A percentile compares a stretch with the other conserved stretches of the same genome.
These are phyloP conservation scores for Hordeum marinum DNA, from an alignment of 176 grass and related monocot species.

Conservation along the genomic window DNA sequence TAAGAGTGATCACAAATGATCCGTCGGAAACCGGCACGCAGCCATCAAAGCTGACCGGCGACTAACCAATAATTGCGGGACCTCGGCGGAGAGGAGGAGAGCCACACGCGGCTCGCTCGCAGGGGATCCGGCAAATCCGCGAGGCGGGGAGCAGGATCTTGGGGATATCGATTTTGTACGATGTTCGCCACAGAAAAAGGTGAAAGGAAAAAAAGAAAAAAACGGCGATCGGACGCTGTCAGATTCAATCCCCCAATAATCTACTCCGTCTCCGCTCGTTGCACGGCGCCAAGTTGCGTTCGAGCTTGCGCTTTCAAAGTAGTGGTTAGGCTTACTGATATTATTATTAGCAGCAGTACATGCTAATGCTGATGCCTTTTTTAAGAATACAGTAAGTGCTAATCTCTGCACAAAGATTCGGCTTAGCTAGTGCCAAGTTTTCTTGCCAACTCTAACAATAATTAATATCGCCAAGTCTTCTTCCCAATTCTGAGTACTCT, in stretches of 20 bases:
- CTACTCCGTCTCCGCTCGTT: background rate
- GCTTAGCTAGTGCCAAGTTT: background rate
- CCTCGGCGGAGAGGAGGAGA: background rate
- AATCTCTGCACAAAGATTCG: background rate
- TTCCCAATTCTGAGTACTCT: background rate
- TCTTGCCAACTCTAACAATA: background rate
- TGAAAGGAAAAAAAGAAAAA: background rate
- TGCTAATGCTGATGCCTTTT: background rate
- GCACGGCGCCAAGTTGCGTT: constrained; percentile 11
- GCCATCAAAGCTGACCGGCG: background rate
- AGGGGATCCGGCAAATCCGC: constrained; percentile 31
- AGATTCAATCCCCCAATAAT: constrained; percentile 39
- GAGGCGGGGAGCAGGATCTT: constrained; percentile 36
- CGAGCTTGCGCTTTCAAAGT: background rate
- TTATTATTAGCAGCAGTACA: background rate
- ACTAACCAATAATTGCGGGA: background rate
- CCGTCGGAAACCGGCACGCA: background rate
- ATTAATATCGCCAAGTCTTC: background rate
- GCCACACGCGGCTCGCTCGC: background rate
- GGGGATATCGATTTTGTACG: constrained; percentile 46
- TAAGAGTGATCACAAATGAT: background rate
- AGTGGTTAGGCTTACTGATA: background rate
- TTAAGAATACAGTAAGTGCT: background rate
- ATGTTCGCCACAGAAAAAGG: constrained; percentile 30
- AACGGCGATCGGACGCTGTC: constrained; percentile 26